Evolutionary conservation across 768 basidiomycete species (phyloP), one percentile per base, ranked within the genome.

Genomic region (Agrocybe pediades): DNA sequence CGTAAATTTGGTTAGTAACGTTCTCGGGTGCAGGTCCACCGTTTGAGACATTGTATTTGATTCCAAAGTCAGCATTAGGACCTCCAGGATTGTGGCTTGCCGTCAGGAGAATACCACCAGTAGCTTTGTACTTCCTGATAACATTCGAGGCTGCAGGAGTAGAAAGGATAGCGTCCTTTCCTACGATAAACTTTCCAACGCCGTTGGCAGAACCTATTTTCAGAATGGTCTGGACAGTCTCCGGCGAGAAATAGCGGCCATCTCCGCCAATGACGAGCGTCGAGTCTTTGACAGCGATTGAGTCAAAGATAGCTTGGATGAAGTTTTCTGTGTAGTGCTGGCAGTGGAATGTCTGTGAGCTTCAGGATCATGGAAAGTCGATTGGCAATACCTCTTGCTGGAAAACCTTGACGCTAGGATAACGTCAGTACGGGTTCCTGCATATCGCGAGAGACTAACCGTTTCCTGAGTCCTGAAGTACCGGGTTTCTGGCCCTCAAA

Each of bases 311-410:
- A 61, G 96, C 74, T 72, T 98, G 96, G 53, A 98, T 71, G 63
- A 99, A 99, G 80, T 98, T 99, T 75, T 98, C 97, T 41, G 97
- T 99, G 76, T 98, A 99, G 78, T 98, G 87, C 92, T 95, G 64
- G 41, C 43, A 48, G 44, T 4, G 15, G n/a, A 21, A 36, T 36
- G 33, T 15, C 13, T 59, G 49, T 62, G 54, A 57, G 43, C 20
- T 33, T 13, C 51, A 24, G 9, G 19, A 41, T 47, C 41, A 16
- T 20, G 47, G 26, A 20, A 24, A 61, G 46, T 53, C 43, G 45
- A 59, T 59, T 64, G 26, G 65, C 58, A 80, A 59, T 62, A 92
- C 94, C 84, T 92, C 82, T 71, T 98, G 93, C 74, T 99, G 92
- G 83, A 99, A 99, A 63, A 98, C 85, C 76, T 96, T 98, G 71